Percentiles rank a stretch among this genome's conserved stretches.
phyloP scores from a whole-genome alignment of 1,139 yeast genomes.

The Williopsis jadinii region DNA sequence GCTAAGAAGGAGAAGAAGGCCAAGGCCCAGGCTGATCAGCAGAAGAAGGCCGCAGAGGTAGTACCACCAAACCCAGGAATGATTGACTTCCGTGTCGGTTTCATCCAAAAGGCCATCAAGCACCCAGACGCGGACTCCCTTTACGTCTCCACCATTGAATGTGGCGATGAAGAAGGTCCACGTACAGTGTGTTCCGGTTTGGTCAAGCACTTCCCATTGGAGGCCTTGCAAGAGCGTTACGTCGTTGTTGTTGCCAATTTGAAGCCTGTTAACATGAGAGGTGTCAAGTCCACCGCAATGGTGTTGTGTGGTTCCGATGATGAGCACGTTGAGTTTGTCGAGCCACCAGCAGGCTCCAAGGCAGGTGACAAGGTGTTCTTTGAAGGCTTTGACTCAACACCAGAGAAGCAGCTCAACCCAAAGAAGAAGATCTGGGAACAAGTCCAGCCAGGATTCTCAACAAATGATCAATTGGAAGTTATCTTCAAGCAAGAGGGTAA shows the following conservation, averaged over 20 bases:
- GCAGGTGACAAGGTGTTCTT: constrained; percentile 97
- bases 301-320: constrained; percentile 86
- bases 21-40: constrained; percentile 51
- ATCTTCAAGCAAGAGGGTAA: constrained; percentile 76
- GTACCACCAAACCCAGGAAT: constrained; percentile 68
- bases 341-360: constrained; percentile 91
- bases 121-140: constrained; percentile 98
- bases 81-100: constrained; percentile 93
- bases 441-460: constrained; percentile 83
- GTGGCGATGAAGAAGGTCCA: constrained; percentile 96
- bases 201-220: constrained; percentile 70
- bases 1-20: constrained; percentile 73
- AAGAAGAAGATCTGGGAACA: constrained; percentile 98
- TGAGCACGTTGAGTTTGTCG: constrained; percentile 86
- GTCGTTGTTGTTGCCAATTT: constrained; percentile 84
- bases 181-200: constrained; percentile 97
- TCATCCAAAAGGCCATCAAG: constrained; percentile 90
- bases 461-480: constrained; percentile 70
- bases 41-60: constrained; percentile 45
- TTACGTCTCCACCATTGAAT: constrained; percentile 92
- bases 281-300: constrained; percentile 93
- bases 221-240: constrained; percentile 74
- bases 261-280: constrained; percentile 91
- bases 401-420: constrained; percentile 92
- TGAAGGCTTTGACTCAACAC: constrained; percentile 81